Conservation (phyloP, 805 yeast genomes). For the Debaryomyces maramus region DNA sequence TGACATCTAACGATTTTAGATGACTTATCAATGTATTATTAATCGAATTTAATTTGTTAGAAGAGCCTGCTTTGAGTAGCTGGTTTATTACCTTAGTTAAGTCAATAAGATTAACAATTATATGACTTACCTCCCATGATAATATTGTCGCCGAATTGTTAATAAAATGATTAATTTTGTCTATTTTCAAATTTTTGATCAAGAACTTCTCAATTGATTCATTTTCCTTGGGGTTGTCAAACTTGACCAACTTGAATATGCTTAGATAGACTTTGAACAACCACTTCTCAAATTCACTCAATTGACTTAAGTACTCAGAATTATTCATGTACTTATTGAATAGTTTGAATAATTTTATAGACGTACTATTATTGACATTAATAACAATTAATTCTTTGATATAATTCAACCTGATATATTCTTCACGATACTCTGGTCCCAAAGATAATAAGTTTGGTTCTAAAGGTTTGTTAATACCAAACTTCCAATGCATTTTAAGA, state of each 20-base stretch:
- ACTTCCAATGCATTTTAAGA: slow-evolving; percentile 51
- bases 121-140: slow-evolving; percentile 20
- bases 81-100: slow-evolving; percentile 13
- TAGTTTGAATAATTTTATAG: slow-evolving; percentile 21
- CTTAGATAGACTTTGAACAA: slow-evolving; percentile 26
- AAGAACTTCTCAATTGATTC: slow-evolving; percentile 28
- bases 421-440: slow-evolving; percentile 22
- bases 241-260: slow-evolving; percentile 26
- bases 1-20: slow-evolving; percentile 7
- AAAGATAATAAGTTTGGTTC: slow-evolving; percentile 15
- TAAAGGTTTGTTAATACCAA: slow-evolving; percentile 36
- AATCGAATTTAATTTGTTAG: not conserved
- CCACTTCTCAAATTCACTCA: slow-evolving; percentile 26
- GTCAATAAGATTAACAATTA: slow-evolving; percentile 15
- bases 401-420: slow-evolving; percentile 36
- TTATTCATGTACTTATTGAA: slow-evolving; percentile 27
- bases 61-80: not conserved
- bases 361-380: slow-evolving; percentile 26
- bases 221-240: slow-evolving; percentile 18
- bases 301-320: slow-evolving; percentile 7
- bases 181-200: slow-evolving; percentile 30
- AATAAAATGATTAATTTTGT: slow-evolving; percentile 20
- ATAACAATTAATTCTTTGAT: slow-evolving; percentile 43
- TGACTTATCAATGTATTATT: slow-evolving; percentile 4
- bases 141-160: slow-evolving; percentile 14